Evolutionary conservation across 148 eudicot genomes (phyloP), one percentile per base, ranked within the genome.

Genomic region (Chenopodium formosanum): DNA sequence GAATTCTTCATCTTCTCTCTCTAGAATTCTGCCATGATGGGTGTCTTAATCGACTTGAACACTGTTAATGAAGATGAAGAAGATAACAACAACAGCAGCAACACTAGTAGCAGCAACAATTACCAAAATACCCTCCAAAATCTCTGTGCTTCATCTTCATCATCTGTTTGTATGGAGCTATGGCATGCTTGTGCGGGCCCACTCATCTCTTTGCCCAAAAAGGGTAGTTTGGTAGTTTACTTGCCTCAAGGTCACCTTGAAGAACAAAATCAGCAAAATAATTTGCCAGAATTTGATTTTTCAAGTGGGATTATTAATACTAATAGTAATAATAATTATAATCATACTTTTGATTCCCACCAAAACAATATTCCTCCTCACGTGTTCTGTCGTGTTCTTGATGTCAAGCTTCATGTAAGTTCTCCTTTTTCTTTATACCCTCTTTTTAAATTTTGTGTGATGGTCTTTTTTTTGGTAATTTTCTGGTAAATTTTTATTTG

Each of bases 101-200:
- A 56, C 60, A 12, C 20, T 40, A 40, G 44, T 70, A 23, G 19
- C 20, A 16, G 16, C 60, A 12, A 13, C 52, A 14, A 82, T 0
- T 34, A 47, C 56, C 53, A 76, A 31, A 66, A 46, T 23, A 74
- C 65, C 67, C 50, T 82, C 14, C 76, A 81, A 77, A 31, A 34
- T 84, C 88, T n/a, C 14, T 74, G 84, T 47, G 48, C 86, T 31
- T 70, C 90, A 37, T 14, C 81, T 12, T 71, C 83, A 11, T 72
- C 70, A 14, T 73, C 86, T 77, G 97, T 93, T 79, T 92, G 97
- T 89, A 88, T 95, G 97, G 99, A 95, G 92, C 91, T 94, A 2
- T 94, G 97, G 99, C 99, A 96, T 83, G 99, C 99, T 29, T 94
- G 99, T 83, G 99, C 98, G 6, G 99, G 99, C 9, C 97, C 98